phyloP scores from a whole-genome alignment of 805 yeast genomes.

The Myxozyma nipponensis region DNA sequence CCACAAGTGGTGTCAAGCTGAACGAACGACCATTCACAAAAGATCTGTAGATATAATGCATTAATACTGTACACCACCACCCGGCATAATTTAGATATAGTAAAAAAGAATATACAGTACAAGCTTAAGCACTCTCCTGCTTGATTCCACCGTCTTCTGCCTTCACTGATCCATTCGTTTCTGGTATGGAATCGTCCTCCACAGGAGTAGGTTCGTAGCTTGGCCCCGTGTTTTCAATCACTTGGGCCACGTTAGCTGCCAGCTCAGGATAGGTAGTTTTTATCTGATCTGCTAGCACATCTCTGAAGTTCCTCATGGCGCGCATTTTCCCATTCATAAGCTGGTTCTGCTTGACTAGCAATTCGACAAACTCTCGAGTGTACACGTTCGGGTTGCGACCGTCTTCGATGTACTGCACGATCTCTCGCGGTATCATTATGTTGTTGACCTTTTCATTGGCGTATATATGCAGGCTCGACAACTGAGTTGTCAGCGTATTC shows the following conservation, averaged over 20 bases:
- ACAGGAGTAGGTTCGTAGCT: neutral
- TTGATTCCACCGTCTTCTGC: neutral
- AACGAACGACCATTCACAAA: slow-evolving; percentile 15
- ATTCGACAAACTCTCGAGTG: slow-evolving; percentile 93
- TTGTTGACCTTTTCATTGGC: slow-evolving; percentile 23
- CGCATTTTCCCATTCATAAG: slow-evolving; percentile 76
- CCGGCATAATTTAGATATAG: no score
- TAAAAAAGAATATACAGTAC: neutral
- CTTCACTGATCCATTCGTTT: neutral
- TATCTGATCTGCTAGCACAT: slow-evolving; percentile 64
- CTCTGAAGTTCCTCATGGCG: slow-evolving; percentile 55
- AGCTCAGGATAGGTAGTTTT: slow-evolving; percentile 77
- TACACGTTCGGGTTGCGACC: slow-evolving; percentile 97
- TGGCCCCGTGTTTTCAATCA: slow-evolving; percentile 17
- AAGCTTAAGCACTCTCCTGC: neutral
- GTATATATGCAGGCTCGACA: slow-evolving; percentile 11
- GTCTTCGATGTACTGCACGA: slow-evolving; percentile 87
- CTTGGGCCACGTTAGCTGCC: slow-evolving; percentile 44
- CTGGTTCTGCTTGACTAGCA: slow-evolving; percentile 86
- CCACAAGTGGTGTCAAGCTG: slow-evolving; percentile 13
- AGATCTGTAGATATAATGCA: neutral
- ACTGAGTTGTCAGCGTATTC: slow-evolving; percentile 21
- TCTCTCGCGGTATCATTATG: slow-evolving; percentile 60
- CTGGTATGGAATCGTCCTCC: neutral
- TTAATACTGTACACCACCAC: no score